Base-by-base conservation (phyloP, 2,329 filamentous ascomycete species). In the Keithomyces neogunnii region DNA sequence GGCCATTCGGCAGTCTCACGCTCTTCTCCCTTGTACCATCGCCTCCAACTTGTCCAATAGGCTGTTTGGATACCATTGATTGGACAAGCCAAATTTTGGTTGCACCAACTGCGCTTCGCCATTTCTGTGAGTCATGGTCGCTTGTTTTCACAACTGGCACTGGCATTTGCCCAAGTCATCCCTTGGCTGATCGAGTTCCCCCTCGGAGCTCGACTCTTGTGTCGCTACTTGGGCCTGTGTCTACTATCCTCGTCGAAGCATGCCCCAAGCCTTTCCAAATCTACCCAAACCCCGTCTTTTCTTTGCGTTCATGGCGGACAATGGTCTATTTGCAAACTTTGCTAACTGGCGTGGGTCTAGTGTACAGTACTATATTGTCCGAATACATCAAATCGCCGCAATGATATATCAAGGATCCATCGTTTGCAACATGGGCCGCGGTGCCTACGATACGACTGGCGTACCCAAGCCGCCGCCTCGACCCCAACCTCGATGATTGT, bases 401-500 rank as follows among this genome's bases (percentile, higher is more conserved):
- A 73, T 73, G 71, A 56, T 69, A 55, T 59, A 65, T 55, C 56
- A 60, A 52, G 62, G 61, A 48, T 62, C 64, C 53, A 62, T 57
- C 54, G 61, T 63, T 47, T 62, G 58, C 65, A 73, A 76, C 63
- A 75, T 76, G 72, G 75, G 72, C 55, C 69, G 75, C 52, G 74
- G 75, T 53, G 74, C 73, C 56, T 78, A 78, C 60, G 75, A 78
- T 57, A 75, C 73, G 56, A 77, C 74, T 29, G 73, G 73, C 45
- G 66, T 76, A 29, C 66, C 69, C 52, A 76, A 77, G 65, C 74
- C 74, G 51, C 69, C 69, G 31, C 70, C 69, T 50, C 67, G 66
- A 48, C 70, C 70, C 48, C 68, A 69, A 62, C 69, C 68, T 51
- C 65, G 59, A 60, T 72, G 66, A 68, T n/a, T 3, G 11, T 28